Base-by-base conservation (phyloP, 306 rosid genomes). In the Hippophae tibetana region DNA sequence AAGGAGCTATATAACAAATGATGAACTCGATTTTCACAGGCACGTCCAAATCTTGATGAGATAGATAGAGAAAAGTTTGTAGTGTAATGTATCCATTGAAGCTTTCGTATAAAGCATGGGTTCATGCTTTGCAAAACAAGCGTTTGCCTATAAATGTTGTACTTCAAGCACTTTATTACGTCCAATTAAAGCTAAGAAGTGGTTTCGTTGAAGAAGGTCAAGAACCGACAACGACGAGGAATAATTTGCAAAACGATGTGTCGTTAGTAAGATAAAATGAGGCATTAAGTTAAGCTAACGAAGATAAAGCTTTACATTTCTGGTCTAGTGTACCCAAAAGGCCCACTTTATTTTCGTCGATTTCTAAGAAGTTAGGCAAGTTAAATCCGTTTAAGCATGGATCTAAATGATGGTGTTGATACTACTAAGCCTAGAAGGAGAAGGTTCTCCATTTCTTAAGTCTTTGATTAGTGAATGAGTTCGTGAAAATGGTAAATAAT, bases 41-140 rank as follows among this genome's bases (percentile, higher is more conserved):
- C 85, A 42, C 98, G 87, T 52, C 84, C 89, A 5, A 69, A 87
- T 43, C 78, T 85, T 42, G 98, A 90, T 45, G 98, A 90, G 68
- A 74, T 87, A 50, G 95, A 87, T 66, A 74, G 82, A 56, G 98
- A 90, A 72, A 87, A 57, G 96, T 73, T 23, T 90, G 98, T 67
- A 85, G 96, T 14, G 95, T 83, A 58, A 81, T 90, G 95, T 89
- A 90, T 47, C 71, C 96, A 0, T 62, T 85, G 58, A 90, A 83
- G 67, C 74, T 90, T 8, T 87, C 96, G 0, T 76, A 78, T 65
- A 92, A 87, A 47, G 96, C 98, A 23, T 83, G 98, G 14, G 80
- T 83, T 13, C 98, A 87, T 68, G 98, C 98, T 14, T 87, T 95
- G 0, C 86, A 87, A 65, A 90, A 87, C 77, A 90, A 90, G 66